A percentile compares a stretch with the other conserved stretches of the same genome.
These are phyloP conservation scores for Sclerotinia nivalis DNA, from an alignment of 2,329 filamentous ascomycete genomes.

Conservation along the genomic window DNA sequence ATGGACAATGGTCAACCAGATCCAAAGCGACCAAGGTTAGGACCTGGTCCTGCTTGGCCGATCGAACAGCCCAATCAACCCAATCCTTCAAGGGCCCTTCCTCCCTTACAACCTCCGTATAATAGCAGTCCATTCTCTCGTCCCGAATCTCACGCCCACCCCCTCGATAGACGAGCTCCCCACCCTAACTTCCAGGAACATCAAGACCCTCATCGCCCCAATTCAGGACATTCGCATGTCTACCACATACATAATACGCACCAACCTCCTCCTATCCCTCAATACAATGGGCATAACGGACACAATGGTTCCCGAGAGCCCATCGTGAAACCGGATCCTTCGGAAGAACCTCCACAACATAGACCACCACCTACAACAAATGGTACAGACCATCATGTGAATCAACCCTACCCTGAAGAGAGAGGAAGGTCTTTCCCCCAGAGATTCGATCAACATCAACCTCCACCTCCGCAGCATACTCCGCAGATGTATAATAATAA, in stretches of 20 bases:
- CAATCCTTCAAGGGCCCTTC: slow-evolving; percentile 43
- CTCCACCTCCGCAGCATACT: slow-evolving; percentile 27
- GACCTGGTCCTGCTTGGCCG: slow-evolving; percentile 25
- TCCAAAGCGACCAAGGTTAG: slow-evolving; percentile 60
- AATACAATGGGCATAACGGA: slow-evolving; percentile 37
- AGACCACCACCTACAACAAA: slow-evolving; percentile 38
- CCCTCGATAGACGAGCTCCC: slow-evolving; percentile 49
- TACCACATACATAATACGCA: slow-evolving; percentile 43
- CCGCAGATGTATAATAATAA: slow-evolving; percentile 20
- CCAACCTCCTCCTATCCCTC: slow-evolving; percentile 41
- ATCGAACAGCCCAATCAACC: slow-evolving; percentile 24
- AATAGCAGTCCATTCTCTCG: slow-evolving; percentile 21
- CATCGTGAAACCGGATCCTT: slow-evolving; percentile 56
- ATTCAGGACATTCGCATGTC: slow-evolving; percentile 36
- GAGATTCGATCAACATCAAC: slow-evolving; percentile 31
- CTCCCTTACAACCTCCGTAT: slow-evolving; percentile 50
- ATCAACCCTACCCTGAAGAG: slow-evolving; percentile 35
- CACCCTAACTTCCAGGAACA: slow-evolving; percentile 36
- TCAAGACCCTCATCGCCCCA: slow-evolving; percentile 38
- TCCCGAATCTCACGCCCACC: slow-evolving; percentile 12
- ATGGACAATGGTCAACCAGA: slow-evolving; percentile 63
- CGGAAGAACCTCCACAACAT: slow-evolving; percentile 44
- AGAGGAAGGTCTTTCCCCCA: slow-evolving; percentile 28
- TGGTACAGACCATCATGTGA: slow-evolving; percentile 35
- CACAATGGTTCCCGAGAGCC: slow-evolving; percentile 47